phyloP scores from a whole-genome alignment of 352 stramenopile species.

The Phytophthora parvispora region DNA sequence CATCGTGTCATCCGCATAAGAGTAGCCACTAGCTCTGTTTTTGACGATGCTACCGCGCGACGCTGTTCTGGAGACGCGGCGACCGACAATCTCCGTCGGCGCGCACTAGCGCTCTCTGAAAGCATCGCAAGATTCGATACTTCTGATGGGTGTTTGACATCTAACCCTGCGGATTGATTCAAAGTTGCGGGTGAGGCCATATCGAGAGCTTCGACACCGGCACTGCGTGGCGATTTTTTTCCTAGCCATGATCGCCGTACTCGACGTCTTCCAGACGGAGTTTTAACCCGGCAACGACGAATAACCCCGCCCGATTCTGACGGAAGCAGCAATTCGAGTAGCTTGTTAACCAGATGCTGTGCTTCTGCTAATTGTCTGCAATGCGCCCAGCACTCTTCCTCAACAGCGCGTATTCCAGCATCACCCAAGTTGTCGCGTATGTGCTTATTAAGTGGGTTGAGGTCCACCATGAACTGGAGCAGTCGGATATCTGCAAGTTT shows the following conservation, averaged over 20 bases:
- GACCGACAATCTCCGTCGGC: too few relatives aligned
- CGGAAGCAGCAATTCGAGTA: constrained; percentile 42
- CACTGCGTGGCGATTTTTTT: too few relatives aligned
- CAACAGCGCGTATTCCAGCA: constrained; percentile 38
- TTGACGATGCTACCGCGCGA: background rate
- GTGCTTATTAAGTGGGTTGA: constrained; percentile 68
- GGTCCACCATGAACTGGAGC: constrained; percentile 49
- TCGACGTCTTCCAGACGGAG: constrained; percentile 19
- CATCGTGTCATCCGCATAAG: constrained; percentile 30
- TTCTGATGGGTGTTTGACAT: too few relatives aligned
- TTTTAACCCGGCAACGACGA: too few relatives aligned
- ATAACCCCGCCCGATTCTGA: background rate
- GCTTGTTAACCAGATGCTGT: constrained; percentile 30
- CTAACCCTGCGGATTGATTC: too few relatives aligned
- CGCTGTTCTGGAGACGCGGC: too few relatives aligned
- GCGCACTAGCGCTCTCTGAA: too few relatives aligned
- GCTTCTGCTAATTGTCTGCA: constrained; percentile 49
- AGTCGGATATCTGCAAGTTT: constrained; percentile 6
- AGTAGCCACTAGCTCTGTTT: background rate
- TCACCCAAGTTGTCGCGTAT: constrained; percentile 39
- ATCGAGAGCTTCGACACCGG: too few relatives aligned
- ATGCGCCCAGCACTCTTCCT: constrained; percentile 60
- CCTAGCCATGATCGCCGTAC: constrained; percentile 24
- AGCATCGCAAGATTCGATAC: too few relatives aligned
- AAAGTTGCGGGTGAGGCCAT: too few relatives aligned